Evolutionary conservation across 176 grass and related monocot species (phyloP).

Genomic region (Avena atlantica): DNA sequence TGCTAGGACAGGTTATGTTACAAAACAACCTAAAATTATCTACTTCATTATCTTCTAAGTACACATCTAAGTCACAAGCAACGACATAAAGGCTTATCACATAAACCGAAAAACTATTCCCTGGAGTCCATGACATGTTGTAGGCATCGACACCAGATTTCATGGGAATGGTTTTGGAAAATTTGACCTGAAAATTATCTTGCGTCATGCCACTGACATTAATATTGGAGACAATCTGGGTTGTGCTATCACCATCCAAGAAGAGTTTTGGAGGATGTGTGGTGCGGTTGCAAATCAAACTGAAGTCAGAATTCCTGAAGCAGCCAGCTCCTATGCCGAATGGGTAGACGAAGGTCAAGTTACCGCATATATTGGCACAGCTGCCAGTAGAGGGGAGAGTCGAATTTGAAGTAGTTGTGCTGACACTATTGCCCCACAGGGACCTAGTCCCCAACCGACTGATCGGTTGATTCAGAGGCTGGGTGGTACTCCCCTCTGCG

Average conservation of each 20-base stretch:
- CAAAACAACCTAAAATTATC: not conserved
- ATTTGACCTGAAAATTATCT: not conserved
- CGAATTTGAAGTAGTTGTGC: slow-evolving; percentile 11
- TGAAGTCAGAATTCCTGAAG: slow-evolving; percentile 13
- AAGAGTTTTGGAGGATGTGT: slow-evolving; percentile 15
- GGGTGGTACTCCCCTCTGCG: not conserved
- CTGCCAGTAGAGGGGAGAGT: not conserved
- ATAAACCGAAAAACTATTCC: not conserved
- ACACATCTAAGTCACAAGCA: slow-evolving; percentile 20
- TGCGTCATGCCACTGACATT: not conserved
- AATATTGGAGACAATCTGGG: not conserved
- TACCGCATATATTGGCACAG: slow-evolving; percentile 6
- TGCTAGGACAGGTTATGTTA: slow-evolving; percentile 9
- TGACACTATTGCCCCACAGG: not conserved
- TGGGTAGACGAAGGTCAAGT: slow-evolving; percentile 14
- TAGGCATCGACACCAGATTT: slow-evolving; percentile 2
- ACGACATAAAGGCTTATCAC: not conserved
- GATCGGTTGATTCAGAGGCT: not conserved
- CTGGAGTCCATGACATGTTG: slow-evolving; percentile 26
- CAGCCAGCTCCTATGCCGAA: slow-evolving; percentile 20
- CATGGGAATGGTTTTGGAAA: slow-evolving; percentile 20
- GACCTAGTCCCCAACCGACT: not conserved
- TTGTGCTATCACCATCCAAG: slow-evolving; percentile 11
- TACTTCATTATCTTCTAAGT: not conserved
- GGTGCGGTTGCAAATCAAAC: not conserved